A percentile compares a stretch with the other conserved stretches of the same genome.
These are phyloP conservation scores for Xerocomellus amylosporus DNA, from an alignment of 768 basidiomycete genomes.

Conservation along the genomic window DNA sequence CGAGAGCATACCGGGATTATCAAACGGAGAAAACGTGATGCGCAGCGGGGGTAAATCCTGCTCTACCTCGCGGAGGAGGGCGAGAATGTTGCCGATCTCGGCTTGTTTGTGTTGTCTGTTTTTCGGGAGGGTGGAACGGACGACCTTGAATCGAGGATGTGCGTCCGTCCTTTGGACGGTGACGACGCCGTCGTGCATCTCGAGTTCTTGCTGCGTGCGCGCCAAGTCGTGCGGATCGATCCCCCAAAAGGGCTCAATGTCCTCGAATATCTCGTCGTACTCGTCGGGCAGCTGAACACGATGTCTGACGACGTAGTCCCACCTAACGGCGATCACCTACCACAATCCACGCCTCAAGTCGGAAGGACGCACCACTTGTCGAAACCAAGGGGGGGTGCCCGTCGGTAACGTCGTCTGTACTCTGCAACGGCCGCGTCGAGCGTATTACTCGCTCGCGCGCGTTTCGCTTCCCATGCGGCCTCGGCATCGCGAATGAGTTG, in stretches of 20 bases:
- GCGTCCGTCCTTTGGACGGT: slow-evolving; percentile 25
- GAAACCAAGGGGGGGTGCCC: slow-evolving; percentile 40
- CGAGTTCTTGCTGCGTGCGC: slow-evolving; percentile 17
- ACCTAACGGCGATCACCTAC: slow-evolving; percentile 26
- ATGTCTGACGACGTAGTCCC: slow-evolving; percentile 40
- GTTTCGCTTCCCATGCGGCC: slow-evolving; percentile 36
- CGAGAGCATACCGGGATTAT: slow-evolving; percentile 29
- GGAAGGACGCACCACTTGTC: slow-evolving; percentile 37
- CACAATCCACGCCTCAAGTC: too few species aligned
- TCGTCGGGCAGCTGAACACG: slow-evolving; percentile 43
- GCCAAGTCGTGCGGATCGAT: slow-evolving; percentile 32
- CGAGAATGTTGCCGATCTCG: slow-evolving; percentile 15
- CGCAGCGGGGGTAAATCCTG: slow-evolving; percentile 32
- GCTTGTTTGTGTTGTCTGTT: not conserved
- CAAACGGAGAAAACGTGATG: slow-evolving; percentile 29
- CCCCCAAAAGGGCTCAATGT: slow-evolving; percentile 39
- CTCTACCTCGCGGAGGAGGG: slow-evolving; percentile 28
- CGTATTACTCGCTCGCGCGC: slow-evolving; percentile 34
- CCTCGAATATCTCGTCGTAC: slow-evolving; percentile 43
- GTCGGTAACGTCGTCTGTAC: slow-evolving; percentile 35
- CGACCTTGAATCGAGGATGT: slow-evolving; percentile 9
- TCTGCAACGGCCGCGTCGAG: slow-evolving; percentile 38
- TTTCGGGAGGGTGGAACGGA: slow-evolving; percentile 12
- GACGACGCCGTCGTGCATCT: slow-evolving; percentile 10
- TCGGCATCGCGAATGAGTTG: slow-evolving; percentile 40